phyloP scores from a whole-genome alignment of 495 filamentous ascomycete genomes.

The Xylaria telfairii region DNA sequence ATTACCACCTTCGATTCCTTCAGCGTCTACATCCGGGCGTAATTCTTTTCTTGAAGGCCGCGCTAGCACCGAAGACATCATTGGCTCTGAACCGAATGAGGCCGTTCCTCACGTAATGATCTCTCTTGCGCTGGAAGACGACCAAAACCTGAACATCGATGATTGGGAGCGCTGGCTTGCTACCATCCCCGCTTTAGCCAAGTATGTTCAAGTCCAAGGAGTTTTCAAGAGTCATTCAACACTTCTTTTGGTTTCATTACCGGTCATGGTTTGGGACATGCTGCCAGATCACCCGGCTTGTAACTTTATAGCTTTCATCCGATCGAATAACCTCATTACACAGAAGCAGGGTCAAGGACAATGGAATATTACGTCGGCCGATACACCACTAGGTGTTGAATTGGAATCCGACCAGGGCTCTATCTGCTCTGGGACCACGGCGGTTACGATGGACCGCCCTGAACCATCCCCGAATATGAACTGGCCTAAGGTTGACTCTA shows the following conservation, averaged over 20 bases:
- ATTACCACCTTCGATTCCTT: conserved; percentile 38
- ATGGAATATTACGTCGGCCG: background rate
- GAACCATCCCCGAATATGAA: background rate
- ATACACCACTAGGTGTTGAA: background rate
- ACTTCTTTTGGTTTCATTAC: conserved; percentile 54
- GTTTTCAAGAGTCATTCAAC: conserved; percentile 61
- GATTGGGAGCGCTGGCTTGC: conserved; percentile 58
- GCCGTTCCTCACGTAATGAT: conserved; percentile 59
- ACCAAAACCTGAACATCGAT: conserved; percentile 53
- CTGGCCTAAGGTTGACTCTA: conserved; percentile 2
- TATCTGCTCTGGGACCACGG: conserved; percentile 35
- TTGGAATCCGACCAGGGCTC: conserved; percentile 31
- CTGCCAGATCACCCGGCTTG: conserved; percentile 57
- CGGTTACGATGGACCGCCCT: background rate
- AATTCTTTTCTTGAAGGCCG: conserved; percentile 18
- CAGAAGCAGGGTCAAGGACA: conserved; percentile 7
- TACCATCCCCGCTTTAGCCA: conserved; percentile 53
- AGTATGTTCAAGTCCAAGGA: conserved; percentile 59
- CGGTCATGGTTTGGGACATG: conserved; percentile 60
- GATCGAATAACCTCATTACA: conserved; percentile 51
- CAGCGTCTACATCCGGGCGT: conserved; percentile 29
- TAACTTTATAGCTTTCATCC: conserved; percentile 59
- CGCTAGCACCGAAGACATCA: conserved; percentile 30
- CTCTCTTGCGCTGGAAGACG: conserved; percentile 58
- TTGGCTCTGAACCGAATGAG: conserved; percentile 42